Evolutionary conservation across 306 rosid species (phyloP).

Genomic region (Myrica gale): DNA sequence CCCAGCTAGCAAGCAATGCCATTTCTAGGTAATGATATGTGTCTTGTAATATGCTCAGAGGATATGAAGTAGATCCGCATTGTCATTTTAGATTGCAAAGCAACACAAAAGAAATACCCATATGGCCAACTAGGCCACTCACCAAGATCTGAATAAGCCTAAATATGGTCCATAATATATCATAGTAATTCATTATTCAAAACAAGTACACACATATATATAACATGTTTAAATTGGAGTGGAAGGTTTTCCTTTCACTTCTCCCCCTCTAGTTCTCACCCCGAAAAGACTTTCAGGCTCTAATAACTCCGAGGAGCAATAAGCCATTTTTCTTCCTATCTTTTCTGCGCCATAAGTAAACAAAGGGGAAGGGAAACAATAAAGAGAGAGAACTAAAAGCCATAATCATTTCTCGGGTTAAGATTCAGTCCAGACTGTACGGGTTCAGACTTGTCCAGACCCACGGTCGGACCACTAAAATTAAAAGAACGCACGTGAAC

Average conservation of each 20-base stretch:
- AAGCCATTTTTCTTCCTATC: conserved; percentile 1
- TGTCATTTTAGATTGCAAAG: not conserved
- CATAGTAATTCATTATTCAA: conserved; percentile 29
- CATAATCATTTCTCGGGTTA: conserved; percentile 29
- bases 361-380: not conserved
- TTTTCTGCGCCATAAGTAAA: conserved; percentile 5
- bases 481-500: no score
- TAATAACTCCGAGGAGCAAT: conserved; percentile 17
- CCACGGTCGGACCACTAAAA: no score
- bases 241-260: no score
- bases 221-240: conserved; percentile 36
- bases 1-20: conserved; percentile 45
- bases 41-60: not conserved
- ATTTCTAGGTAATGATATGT: not conserved
- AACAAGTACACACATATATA: conserved; percentile 10
- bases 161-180: conserved; percentile 26
- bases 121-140: conserved; percentile 10
- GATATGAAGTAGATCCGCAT: not conserved
- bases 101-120: conserved; percentile 5
- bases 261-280: no score
- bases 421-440: no score
- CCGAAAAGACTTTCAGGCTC: not conserved
- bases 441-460: no score
- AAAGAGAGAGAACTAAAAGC: not conserved
- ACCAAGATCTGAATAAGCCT: conserved; percentile 30